Base-by-base conservation (phyloP, 768 basidiomycete genomes). In the Punctularia strigosozonata region DNA sequence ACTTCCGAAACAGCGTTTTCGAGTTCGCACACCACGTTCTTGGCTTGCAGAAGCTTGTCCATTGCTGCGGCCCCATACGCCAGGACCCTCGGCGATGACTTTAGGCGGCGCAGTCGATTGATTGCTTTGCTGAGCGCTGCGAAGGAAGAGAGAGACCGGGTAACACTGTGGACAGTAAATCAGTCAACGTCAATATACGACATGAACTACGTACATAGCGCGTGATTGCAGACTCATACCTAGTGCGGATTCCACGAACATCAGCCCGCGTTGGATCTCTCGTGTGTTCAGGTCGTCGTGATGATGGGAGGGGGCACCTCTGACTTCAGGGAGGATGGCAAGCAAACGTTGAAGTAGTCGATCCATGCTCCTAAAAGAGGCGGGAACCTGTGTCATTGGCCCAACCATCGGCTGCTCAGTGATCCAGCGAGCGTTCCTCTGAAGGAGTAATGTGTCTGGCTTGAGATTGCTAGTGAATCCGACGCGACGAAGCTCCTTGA, bases 221-320 rank as follows among this genome's bases (percentile, higher is more conserved):
- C 88, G 66, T 21, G 73, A 55, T 25, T 70, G 68, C 13, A 91
- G 47, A 2, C 81, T 81, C 35, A 80, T 58, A 3, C 68, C 69
- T 54, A 89, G 81, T 2, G 76, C 70, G 30, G 81, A 88, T 56
- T 97, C 90, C 4, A 89, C 66, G 41, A 84, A 71, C 46, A 73
- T 77, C 14, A 84, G 56, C 5, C 81, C 86, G 44, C 88, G 71
- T 51, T 81, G 80, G 14, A 97, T 63, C 43, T 98, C 94, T 12
- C 83, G 79, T n/a, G 87, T 89, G 7, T 74, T 69, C 34, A 98
- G 50, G 52, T 98, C 95, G 1, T 68, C 53, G 52, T 91, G 85
- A 56, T 97, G 94, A 33, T 66, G 56, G 5, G 71, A 62, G 19
- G 89, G 61, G 2, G 71, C 65, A 4, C 62, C 61, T 32, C 86